Evolutionary conservation across 257 asterid species (phyloP).

Genomic region (Nicotiana otophora): DNA sequence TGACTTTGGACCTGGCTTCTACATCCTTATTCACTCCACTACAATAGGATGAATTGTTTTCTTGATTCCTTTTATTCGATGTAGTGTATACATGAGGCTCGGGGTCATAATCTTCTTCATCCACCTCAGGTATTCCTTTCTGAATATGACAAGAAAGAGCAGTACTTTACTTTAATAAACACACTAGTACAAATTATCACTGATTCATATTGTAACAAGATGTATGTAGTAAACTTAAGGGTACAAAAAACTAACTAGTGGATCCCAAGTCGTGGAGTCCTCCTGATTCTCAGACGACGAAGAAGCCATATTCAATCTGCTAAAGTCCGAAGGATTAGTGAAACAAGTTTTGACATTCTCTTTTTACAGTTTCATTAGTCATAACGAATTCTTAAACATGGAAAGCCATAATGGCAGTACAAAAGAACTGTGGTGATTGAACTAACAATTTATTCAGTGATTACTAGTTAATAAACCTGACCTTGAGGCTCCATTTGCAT

Average conservation of each 20-base stretch:
- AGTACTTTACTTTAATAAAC: background rate
- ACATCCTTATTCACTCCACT: slow-evolving; percentile 23
- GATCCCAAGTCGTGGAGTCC: slow-evolving; percentile 40
- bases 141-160: slow-evolving; percentile 16
- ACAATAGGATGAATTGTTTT: slow-evolving; percentile 21
- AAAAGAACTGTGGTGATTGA: background rate
- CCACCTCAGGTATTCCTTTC: slow-evolving; percentile 45
- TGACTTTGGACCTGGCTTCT: slow-evolving; percentile 27
- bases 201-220: background rate
- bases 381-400: background rate
- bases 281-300: slow-evolving; percentile 30
- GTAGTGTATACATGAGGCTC: slow-evolving; percentile 7
- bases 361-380: background rate
- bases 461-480: background rate
- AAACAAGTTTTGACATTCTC: background rate
- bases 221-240: background rate
- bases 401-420: background rate
- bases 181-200: background rate
- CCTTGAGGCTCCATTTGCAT: slow-evolving; percentile 34
- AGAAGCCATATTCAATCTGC: slow-evolving; percentile 35
- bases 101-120: slow-evolving; percentile 31
- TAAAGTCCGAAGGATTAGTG: slow-evolving; percentile 10
- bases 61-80: slow-evolving; percentile 21
- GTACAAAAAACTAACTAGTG: slow-evolving; percentile 31
- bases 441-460: background rate